Evolutionary conservation across 169 alveolate species (phyloP).

Genomic region (Ichthyophthirius multifiliis): DNA sequence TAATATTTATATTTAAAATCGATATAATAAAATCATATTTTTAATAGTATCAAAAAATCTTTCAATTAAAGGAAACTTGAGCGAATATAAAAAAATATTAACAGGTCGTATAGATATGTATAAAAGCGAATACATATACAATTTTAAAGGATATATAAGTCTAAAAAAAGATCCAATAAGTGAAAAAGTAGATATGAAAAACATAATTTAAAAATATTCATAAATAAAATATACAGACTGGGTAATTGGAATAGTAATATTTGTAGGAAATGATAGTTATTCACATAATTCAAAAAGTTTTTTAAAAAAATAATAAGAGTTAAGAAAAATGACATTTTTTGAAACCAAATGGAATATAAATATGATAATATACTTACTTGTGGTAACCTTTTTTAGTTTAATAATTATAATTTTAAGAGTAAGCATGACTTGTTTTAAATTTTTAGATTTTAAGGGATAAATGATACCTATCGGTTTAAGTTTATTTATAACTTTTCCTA

Average conservation of each 20-base stretch:
- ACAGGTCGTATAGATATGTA: neutral
- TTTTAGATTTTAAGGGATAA: neutral
- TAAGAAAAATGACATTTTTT: neutral
- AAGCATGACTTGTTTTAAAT: neutral
- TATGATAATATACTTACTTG: neutral
- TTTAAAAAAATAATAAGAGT: neutral
- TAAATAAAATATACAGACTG: constrained; percentile 2
- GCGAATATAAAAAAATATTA: neutral
- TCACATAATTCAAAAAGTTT: neutral
- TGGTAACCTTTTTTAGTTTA: neutral
- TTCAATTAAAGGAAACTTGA: neutral
- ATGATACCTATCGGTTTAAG: neutral
- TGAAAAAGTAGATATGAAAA: neutral
- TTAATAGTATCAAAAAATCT: neutral
- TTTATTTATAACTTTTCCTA: neutral
- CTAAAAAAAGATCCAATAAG: constrained; percentile 1
- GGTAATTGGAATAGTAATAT: neutral
- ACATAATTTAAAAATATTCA: neutral
- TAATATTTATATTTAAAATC: too few species aligned
- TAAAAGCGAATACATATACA: neutral
- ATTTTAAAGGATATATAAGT: neutral
- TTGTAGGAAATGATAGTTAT: neutral
- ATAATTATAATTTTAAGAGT: neutral
- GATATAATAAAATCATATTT: too few species aligned
- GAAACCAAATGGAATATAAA: neutral